Evolutionary conservation across 345 rosid species (phyloP), one percentile per base, ranked within the genome.

Genomic region (Corchorus capsularis): DNA sequence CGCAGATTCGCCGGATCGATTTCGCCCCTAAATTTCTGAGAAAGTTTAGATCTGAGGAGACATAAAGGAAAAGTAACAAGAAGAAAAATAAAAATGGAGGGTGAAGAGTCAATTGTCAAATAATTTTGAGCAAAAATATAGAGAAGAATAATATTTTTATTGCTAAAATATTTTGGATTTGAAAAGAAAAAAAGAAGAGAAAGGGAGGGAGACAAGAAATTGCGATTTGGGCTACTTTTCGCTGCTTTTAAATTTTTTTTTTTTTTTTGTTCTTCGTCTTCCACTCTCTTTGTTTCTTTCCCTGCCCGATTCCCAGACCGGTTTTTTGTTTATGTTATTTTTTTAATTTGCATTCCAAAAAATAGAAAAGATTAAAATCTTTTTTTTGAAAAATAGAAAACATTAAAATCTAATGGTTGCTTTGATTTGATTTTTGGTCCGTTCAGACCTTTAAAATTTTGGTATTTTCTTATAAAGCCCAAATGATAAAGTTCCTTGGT

Each of bases 31-130:
- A 71, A 63, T 67, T 45, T 8, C 34, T 32, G 19, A 20, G 37
- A 63, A 62, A 53, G 32, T 19, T 73, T 27, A 77, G 83, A 77
- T 81, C 77, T 66, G 77, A 61, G 55, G 56, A 63, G 39, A 69
- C 60, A 71, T 47, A 73, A 47, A 22, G 20, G 8, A 17, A 32
- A 19, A 74, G 34, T 6, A 53, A 37, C 62, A 13, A 59, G 14
- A 15, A 59, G 10, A 8, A 61, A 55, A 47, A 6, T 27, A 4
- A 65, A 4, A 57, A 12, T 62, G 78, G 75, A 74, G 67, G 78
- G 49, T 77, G 45, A 73, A 60, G 52, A 68, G 69, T 77, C 72
- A 69, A 73, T 77, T 72, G 13, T 46, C 57, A 15, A 79, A 75
- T 62, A 53, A 69, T 69, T 71, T 74, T 27, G 12, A 62, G 39